Conservation (phyloP, 1,139 yeast species). For the Pichia sp. region DNA sequence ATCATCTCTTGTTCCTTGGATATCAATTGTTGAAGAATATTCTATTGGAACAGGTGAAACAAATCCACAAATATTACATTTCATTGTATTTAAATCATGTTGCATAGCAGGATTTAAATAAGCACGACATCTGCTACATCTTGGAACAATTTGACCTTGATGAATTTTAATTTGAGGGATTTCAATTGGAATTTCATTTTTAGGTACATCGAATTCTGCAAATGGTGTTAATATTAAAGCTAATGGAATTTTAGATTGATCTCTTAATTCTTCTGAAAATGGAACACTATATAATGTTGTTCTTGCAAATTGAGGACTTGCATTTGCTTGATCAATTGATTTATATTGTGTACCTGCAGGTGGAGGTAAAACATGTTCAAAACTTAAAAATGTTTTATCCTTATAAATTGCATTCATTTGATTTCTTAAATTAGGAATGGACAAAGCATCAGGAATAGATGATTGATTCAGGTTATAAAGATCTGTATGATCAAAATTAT, state of each 20-base stretch:
- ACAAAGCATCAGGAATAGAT: constrained; percentile 22
- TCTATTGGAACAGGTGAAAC: constrained; percentile 65
- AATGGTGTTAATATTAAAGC: constrained; percentile 81
- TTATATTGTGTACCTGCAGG: constrained; percentile 66
- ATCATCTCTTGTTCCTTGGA: constrained; percentile 54
- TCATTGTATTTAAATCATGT: constrained; percentile 41
- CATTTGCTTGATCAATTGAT: constrained; percentile 74
- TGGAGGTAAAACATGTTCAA: constrained; percentile 76
- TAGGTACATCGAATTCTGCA: constrained; percentile 41
- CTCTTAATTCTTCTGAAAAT: constrained; percentile 60
- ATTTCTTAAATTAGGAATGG: constrained; percentile 52
- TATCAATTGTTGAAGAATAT: constrained; percentile 59
- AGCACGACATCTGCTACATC: constrained; percentile 88
- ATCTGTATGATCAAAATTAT: not conserved
- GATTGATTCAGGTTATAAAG: constrained; percentile 11
- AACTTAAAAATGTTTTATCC: constrained; percentile 53
- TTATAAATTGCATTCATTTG: constrained; percentile 44
- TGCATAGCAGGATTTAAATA: constrained; percentile 84
- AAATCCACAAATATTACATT: constrained; percentile 85
- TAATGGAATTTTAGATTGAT: constrained; percentile 70
- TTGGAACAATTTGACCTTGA: constrained; percentile 59
- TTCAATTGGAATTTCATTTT: constrained; percentile 34
- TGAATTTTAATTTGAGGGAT: constrained; percentile 68
- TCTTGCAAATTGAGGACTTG: constrained; percentile 75
- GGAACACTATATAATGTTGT: constrained; percentile 84